These are phyloP conservation scores for Durusdinium trenchii DNA, from an alignment of 73 alveolate species.

Conservation along the genomic window DNA sequence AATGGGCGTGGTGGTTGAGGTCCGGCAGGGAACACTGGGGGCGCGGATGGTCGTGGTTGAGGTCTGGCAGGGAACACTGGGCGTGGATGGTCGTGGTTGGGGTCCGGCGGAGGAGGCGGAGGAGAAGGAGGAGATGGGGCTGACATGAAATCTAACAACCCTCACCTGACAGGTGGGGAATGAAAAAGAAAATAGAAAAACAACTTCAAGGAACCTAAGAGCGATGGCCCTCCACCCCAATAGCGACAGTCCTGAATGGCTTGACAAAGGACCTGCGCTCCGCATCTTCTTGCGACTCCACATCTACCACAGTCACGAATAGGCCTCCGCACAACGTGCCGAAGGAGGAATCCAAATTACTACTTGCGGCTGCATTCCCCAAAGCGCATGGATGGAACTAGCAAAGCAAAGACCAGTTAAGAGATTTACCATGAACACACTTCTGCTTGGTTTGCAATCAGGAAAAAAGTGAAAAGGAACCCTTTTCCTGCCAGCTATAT, in stretches of 20 bases:
- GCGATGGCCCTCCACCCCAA: background rate
- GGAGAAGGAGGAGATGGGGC: background rate
- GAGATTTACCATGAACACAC: background rate
- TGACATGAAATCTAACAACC: background rate
- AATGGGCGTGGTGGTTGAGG: too few species aligned
- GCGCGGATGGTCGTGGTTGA: too few species aligned
- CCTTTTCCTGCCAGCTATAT: background rate
- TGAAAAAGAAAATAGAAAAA: too few species aligned
- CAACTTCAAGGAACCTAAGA: too few species aligned
- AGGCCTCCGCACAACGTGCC: too few species aligned
- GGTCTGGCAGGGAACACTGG: too few species aligned
- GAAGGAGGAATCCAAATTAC: too few species aligned
- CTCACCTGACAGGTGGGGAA: background rate
- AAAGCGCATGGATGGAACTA: background rate
- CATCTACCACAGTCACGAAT: constrained; percentile 82
- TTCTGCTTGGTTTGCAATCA: background rate
- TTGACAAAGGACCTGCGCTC: constrained; percentile 33
- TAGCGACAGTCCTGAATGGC: constrained; percentile 24
- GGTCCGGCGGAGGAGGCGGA: background rate
- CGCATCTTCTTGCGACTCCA: constrained; percentile 52
- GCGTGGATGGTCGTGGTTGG: background rate
- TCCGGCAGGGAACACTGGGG: too few species aligned
- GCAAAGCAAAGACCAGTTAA: background rate
- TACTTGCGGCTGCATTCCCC: background rate
- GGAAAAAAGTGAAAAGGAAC: background rate